These are phyloP conservation scores for Penicillium expansum DNA, from an alignment of 2,329 filamentous ascomycete genomes.

Conservation along the genomic window DNA sequence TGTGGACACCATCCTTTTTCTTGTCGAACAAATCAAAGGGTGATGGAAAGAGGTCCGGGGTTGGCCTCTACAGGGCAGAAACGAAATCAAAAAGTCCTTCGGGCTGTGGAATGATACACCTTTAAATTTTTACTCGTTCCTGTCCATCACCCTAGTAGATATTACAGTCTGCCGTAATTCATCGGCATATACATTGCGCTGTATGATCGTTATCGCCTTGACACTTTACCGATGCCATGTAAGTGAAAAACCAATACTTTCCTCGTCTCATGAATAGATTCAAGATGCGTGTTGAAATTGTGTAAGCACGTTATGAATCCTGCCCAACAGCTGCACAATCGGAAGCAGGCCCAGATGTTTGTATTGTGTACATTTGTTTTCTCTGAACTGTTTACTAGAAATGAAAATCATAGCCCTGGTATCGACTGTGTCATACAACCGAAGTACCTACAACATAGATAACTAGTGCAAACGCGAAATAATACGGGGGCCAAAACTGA, in stretches of 20 bases:
- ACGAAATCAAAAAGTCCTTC: slow-evolving; percentile 26
- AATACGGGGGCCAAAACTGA: too few species aligned
- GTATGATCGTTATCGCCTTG: not conserved
- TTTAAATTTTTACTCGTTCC: slow-evolving; percentile 21
- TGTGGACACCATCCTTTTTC: slow-evolving; percentile 38
- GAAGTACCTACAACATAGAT: too few species aligned
- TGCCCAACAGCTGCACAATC: not conserved
- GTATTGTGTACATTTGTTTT: not conserved
- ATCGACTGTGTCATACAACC: not conserved
- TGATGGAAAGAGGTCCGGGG: slow-evolving; percentile 26
- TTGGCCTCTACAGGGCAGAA: slow-evolving; percentile 27
- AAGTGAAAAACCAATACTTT: not conserved
- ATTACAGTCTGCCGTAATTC: not conserved
- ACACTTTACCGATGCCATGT: not conserved
- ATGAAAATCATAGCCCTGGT: not conserved
- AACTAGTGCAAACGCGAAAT: too few species aligned
- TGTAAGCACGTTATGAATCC: too few species aligned
- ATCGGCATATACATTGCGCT: not conserved
- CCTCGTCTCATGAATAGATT: not conserved
- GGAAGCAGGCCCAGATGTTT: not conserved
- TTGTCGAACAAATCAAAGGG: slow-evolving; percentile 32
- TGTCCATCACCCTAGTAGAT: slow-evolving; percentile 13
- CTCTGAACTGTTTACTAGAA: not conserved
- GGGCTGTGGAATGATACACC: slow-evolving; percentile 29
- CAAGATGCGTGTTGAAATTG: too few species aligned